Conservation (phyloP, 78 protist species). For the Dictyostelium capitatum region DNA sequence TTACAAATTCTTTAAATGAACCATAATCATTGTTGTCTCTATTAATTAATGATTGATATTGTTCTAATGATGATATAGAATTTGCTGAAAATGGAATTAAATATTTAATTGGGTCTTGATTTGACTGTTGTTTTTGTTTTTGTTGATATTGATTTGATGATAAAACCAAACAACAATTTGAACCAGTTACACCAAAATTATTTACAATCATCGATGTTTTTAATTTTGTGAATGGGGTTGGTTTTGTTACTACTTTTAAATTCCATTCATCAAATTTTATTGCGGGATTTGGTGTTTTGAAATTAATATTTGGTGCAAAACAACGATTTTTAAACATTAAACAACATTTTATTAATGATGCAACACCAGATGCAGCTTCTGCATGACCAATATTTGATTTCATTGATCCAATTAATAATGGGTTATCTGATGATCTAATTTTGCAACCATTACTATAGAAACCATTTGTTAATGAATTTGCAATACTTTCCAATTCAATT, state of each 20-base stretch:
- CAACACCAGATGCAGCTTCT: constrained; percentile 61
- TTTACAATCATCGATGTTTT: constrained; percentile 31
- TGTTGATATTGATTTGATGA: constrained; percentile 75
- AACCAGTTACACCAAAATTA: constrained; percentile 79
- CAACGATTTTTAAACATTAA: constrained; percentile 32
- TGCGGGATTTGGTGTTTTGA: constrained; percentile 34
- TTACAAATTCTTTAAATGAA: not conserved
- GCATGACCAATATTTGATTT: constrained; percentile 88
- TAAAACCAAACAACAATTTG: constrained; percentile 43
- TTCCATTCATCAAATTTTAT: constrained; percentile 30
- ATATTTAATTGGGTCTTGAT: constrained; percentile 22
- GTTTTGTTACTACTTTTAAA: constrained; percentile 20
- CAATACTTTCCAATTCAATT: constrained; percentile 49
- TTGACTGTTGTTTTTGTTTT: not conserved
- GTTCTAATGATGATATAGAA: constrained; percentile 70
- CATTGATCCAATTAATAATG: constrained; percentile 65
- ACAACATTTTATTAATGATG: constrained; percentile 69
- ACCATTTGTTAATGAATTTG: not conserved
- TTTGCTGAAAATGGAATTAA: constrained; percentile 63
- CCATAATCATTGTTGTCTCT: not conserved
- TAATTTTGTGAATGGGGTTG: constrained; percentile 1
- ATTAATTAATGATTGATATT: constrained; percentile 19
- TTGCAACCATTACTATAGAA: not conserved
- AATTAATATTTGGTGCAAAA: constrained; percentile 25
- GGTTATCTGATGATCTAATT: not conserved